Evolutionary conservation across 2,329 filamentous ascomycete genomes (phyloP).

Genomic region (Simplicillium sp.): DNA sequence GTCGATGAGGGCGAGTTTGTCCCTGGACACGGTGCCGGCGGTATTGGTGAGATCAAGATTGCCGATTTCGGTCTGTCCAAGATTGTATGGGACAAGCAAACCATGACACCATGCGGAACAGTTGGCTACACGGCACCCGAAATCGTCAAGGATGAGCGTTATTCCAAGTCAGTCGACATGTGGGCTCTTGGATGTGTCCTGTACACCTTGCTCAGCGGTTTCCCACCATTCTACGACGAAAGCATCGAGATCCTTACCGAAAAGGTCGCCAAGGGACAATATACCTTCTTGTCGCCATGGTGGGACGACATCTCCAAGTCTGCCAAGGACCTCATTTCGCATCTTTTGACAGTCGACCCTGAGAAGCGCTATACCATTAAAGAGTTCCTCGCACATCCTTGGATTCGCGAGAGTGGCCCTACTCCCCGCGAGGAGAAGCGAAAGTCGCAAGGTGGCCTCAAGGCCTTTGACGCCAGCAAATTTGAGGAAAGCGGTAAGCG

Average conservation of each 20-base stretch:
- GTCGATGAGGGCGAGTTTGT: conserved; percentile 93
- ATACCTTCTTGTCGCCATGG: conserved; percentile 96
- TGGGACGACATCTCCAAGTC: conserved; percentile 98
- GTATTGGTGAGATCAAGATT: conserved; percentile 93
- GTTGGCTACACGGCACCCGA: conserved; percentile 97
- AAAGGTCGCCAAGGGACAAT: conserved; percentile 94
- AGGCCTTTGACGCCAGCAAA: conserved; percentile 47
- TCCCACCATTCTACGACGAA: conserved; percentile 97
- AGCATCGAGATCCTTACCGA: conserved; percentile 95
- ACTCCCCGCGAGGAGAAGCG: conserved; percentile 52
- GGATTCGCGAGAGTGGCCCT: conserved; percentile 63
- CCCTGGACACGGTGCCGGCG: conserved; percentile 70
- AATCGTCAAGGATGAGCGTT: conserved; percentile 97
- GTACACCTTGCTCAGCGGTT: conserved; percentile 93
- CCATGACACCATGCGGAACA: conserved; percentile 98
- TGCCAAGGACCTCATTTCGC: conserved; percentile 87
- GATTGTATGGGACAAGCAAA: conserved; percentile 95
- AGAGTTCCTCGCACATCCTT: conserved; percentile 90
- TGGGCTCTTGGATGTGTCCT: conserved; percentile 96
- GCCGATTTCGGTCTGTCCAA: conserved; percentile 97
- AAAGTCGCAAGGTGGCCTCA: conserved; percentile 30
- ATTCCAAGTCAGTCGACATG: conserved; percentile 99
- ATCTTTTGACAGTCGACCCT: conserved; percentile 88
- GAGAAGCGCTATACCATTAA: conserved; percentile 90
- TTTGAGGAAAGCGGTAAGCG: conserved; percentile 54